Conservation (phyloP, 768 basidiomycete species). For the Asterophora lycoperdoides region DNA sequence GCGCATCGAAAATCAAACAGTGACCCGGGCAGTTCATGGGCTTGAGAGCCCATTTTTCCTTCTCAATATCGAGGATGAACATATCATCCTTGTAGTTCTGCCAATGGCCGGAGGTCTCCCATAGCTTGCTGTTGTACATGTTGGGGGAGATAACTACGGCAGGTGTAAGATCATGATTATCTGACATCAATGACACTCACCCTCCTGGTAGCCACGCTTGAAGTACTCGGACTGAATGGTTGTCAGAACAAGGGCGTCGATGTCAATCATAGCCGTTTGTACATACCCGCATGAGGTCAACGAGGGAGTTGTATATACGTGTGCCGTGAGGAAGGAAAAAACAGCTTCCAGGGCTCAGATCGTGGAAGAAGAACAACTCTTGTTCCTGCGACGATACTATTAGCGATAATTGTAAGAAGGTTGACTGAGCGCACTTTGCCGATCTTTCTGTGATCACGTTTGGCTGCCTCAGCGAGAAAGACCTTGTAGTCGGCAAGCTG, state of each 20-base stretch:
- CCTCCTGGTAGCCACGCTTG: conserved; percentile 95
- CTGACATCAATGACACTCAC: conserved; percentile 30
- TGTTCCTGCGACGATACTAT: conserved; percentile 55
- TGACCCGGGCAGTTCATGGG: conserved; percentile 99
- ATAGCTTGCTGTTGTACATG: conserved; percentile 93
- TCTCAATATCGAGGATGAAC: conserved; percentile 93
- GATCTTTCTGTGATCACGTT: conserved; percentile 94
- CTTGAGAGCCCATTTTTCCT: conserved; percentile 93
- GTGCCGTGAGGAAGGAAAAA: conserved; percentile 99
- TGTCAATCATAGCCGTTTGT: background rate
- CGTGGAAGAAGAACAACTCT: conserved; percentile 98
- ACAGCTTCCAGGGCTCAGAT: conserved; percentile 88
- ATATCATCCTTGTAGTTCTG: conserved; percentile 98
- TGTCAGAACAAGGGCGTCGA: background rate
- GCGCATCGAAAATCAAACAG: conserved; percentile 91
- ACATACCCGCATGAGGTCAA: conserved; percentile 86
- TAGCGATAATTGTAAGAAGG: background rate
- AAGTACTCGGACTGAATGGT: conserved; percentile 74
- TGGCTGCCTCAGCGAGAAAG: conserved; percentile 97
- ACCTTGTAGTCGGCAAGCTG: conserved; percentile 92
- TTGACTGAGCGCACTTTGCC: conserved; percentile 53
- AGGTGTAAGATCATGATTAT: background rate
- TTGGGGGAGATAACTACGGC: conserved; percentile 89
- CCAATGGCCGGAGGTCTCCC: conserved; percentile 99
- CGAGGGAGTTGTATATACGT: conserved; percentile 89